A percentile compares a stretch with the other conserved stretches of the same genome.
phyloP scores from a whole-genome alignment of 805 yeast species.

The Vanderwaltozyma tropicalis region DNA sequence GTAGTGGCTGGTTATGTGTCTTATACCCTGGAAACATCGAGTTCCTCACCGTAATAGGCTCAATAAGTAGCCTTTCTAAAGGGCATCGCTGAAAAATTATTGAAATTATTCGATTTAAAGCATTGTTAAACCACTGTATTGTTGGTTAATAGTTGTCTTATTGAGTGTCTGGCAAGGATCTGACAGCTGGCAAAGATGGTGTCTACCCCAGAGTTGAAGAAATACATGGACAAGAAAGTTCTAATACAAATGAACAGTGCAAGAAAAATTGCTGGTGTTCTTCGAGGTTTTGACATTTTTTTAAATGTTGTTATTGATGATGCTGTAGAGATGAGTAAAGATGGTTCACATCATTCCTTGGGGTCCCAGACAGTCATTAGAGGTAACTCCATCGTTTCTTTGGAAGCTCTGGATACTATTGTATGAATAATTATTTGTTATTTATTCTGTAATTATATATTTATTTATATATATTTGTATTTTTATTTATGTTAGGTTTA shows the following conservation, averaged over 20 bases:
- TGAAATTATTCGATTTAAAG: too few relatives aligned
- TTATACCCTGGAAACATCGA: too few relatives aligned
- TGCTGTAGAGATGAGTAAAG: constrained; percentile 48
- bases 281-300: constrained; percentile 80
- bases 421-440: too few relatives aligned
- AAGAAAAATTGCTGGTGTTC: constrained; percentile 65
- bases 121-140: too few relatives aligned
- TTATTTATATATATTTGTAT: background rate
- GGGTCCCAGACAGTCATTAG: constrained; percentile 62
- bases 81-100: too few relatives aligned
- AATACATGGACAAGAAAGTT: constrained; percentile 68
- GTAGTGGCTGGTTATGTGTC: too few relatives aligned
- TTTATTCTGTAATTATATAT: too few relatives aligned
- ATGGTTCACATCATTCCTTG: constrained; percentile 42
- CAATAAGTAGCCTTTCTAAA: too few relatives aligned
- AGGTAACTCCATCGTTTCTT: constrained; percentile 67
- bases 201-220: constrained; percentile 52
- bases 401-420: constrained; percentile 37
- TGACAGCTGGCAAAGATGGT: too few relatives aligned
- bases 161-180: too few relatives aligned
- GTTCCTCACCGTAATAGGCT: too few relatives aligned
- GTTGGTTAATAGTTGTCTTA: too few relatives aligned
- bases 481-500: background rate
- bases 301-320: constrained; percentile 62
- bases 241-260: constrained; percentile 69